Evolutionary conservation across 176 grass and related monocot genomes (phyloP).

Genomic region (Aegilops tauschii): DNA sequence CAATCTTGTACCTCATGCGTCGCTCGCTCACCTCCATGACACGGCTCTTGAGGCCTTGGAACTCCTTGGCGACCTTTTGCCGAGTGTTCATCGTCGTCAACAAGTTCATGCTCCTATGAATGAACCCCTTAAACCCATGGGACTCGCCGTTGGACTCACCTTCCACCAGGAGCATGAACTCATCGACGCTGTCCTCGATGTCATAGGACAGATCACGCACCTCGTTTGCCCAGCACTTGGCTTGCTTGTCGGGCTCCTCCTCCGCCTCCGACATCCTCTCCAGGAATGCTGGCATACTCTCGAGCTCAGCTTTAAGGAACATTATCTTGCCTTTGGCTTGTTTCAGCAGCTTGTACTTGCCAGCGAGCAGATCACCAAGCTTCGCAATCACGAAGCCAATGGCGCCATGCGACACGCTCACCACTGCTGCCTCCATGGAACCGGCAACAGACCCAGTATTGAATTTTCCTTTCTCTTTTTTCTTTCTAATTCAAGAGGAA

Average conservation of each 20-base stretch:
- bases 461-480: too few species aligned
- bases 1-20: neutral
- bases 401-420: neutral
- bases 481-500: too few species aligned
- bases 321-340: neutral
- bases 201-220: constrained; percentile 6
- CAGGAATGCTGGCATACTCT: neutral
- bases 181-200: neutral
- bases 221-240: neutral
- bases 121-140: neutral
- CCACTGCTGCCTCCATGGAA: neutral
- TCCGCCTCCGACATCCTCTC: neutral
- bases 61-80: neutral
- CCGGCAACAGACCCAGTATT: too few species aligned
- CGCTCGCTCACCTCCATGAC: constrained; percentile 1
- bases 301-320: constrained; percentile 13
- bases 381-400: neutral
- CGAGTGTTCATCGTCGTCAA: neutral
- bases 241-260: constrained; percentile 1
- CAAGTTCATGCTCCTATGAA: neutral
- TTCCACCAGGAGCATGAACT: neutral
- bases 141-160: neutral
- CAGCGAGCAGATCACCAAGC: neutral
- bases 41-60: neutral
- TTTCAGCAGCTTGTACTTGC: constrained; percentile 11